Evolutionary conservation across 306 rosid species (phyloP).

Genomic region (Citrullus colocynthis): DNA sequence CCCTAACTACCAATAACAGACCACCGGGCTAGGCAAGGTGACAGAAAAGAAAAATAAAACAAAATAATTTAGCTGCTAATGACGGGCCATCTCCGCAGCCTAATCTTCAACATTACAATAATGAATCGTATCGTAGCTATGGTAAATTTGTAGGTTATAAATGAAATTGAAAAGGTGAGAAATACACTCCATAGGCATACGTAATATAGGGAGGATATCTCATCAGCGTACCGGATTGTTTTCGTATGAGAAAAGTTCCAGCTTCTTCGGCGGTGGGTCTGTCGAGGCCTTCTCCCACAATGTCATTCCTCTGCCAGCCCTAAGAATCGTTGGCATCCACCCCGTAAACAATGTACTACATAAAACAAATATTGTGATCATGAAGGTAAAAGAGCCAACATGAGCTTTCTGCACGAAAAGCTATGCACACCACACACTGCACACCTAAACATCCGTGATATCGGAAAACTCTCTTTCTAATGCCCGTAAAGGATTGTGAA

Average conservation of each 20-base stretch:
- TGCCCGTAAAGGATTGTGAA: neutral
- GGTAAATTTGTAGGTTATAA: neutral
- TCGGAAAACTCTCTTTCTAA: neutral
- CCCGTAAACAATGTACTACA: slow-evolving; percentile 79
- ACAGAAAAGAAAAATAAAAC: neutral
- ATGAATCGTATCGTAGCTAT: neutral
- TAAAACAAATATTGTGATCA: neutral
- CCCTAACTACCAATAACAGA: neutral
- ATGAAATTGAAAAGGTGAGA: neutral
- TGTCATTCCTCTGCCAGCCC: slow-evolving; percentile 93
- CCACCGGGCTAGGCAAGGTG: neutral
- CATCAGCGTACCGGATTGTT: slow-evolving; percentile 50
- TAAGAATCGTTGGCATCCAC: slow-evolving; percentile 78
- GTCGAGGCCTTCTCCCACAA: slow-evolving; percentile 49
- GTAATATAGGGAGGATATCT: slow-evolving; percentile 9
- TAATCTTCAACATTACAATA: neutral
- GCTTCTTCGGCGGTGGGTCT: slow-evolving; percentile 48
- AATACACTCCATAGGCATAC: neutral
- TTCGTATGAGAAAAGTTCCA: slow-evolving; percentile 86
- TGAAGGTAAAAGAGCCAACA: neutral
- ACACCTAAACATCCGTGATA: neutral
- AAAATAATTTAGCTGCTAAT: neutral
- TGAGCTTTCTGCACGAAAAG: neutral
- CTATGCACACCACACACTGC: neutral
- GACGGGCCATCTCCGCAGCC: neutral